Evolutionary conservation across 73 alveolate species (phyloP), one percentile per base, ranked within the genome.

Genomic region (Paraurostyla sp.): DNA sequence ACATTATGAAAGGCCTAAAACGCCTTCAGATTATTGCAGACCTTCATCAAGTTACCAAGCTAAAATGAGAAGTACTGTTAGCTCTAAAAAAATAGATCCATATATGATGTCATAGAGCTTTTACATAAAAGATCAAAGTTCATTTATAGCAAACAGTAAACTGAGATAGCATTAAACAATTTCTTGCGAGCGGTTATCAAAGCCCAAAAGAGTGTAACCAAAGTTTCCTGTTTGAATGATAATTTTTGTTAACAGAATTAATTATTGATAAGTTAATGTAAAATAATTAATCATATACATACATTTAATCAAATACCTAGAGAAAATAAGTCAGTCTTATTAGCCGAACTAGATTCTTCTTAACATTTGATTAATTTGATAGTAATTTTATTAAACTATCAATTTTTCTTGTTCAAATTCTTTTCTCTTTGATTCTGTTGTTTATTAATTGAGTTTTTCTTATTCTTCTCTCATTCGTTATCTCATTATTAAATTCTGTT

Each of bases 11-110:
- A 62, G 51, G 32, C 52, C 80, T 6, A 62, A 32, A 4, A 62
- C 80, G 15, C 80, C 80, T 62, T 62, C 80, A 27, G 18, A 62
- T 9, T 62, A 62, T 22, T 62, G 46, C 29, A 62, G 80, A 62
- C 80, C 80, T 15, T 7, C 16, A 11, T 16, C 80, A 16, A 32
- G 51, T 23, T 16, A 62, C 9, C 20, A 62, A 62, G 80, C 80
- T 4, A 15, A 50, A 27, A 9, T 9, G 27, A 62, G 80, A 62
- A 32, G 54, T 22, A 32, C 46, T 25, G 46, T 32, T 32, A 11
- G 27, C 46, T 11, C 23, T 7, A 62, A 62, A 23, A 62, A 62
- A 32, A n/a, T 33, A 25, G 80, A 62, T 36, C 51, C 16, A 4
- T 62, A 62, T 62, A 4, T 62, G 52, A 4, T 15, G 23, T 62